A percentile compares a stretch with the other conserved stretches of the same genome.
Evolutionary conservation across 495 filamentous ascomycete species (phyloP).

Genomic region (Aspergillus haitiensis): DNA sequence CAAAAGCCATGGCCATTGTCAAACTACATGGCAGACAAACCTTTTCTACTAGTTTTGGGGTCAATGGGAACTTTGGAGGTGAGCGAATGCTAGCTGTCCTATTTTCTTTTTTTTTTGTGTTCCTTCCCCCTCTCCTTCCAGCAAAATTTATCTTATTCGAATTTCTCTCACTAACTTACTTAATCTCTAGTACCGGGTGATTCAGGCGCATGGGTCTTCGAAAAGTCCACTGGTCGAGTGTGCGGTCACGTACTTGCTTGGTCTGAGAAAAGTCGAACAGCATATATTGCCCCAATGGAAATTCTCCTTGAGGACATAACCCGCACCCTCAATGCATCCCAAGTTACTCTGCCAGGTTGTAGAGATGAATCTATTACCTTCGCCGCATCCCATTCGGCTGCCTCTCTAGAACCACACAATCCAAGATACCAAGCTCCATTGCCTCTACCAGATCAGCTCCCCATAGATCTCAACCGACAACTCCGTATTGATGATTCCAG

Average conservation of each 20-base stretch:
- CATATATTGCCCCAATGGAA: slow-evolving; percentile 95
- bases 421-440: slow-evolving; percentile 24
- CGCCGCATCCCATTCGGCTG: slow-evolving; percentile 23
- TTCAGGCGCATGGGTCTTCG: slow-evolving; percentile 90
- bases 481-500: slow-evolving; percentile 27
- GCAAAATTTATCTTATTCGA: no score
- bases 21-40: slow-evolving; percentile 79
- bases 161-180: no score
- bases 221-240: slow-evolving; percentile 73
- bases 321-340: slow-evolving; percentile 59
- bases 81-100: slow-evolving; percentile 31
- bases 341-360: slow-evolving; percentile 41
- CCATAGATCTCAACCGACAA: slow-evolving; percentile 35
- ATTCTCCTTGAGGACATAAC: slow-evolving; percentile 82
- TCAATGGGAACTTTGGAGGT: slow-evolving; percentile 70
- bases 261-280: slow-evolving; percentile 69
- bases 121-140: slow-evolving; percentile 5
- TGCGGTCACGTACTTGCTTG: slow-evolving; percentile 90
- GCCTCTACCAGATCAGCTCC: slow-evolving; percentile 34
- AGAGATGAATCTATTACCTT: slow-evolving; percentile 33
- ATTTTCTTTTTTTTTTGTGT: slow-evolving; percentile 2
- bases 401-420: slow-evolving; percentile 21
- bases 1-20: slow-evolving; percentile 72
- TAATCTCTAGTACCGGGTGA: slow-evolving; percentile 69
- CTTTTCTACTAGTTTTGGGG: slow-evolving; percentile 77